These are phyloP conservation scores for Epichloe scottii DNA, from an alignment of 2,329 filamentous ascomycete species.

Conservation along the genomic window DNA sequence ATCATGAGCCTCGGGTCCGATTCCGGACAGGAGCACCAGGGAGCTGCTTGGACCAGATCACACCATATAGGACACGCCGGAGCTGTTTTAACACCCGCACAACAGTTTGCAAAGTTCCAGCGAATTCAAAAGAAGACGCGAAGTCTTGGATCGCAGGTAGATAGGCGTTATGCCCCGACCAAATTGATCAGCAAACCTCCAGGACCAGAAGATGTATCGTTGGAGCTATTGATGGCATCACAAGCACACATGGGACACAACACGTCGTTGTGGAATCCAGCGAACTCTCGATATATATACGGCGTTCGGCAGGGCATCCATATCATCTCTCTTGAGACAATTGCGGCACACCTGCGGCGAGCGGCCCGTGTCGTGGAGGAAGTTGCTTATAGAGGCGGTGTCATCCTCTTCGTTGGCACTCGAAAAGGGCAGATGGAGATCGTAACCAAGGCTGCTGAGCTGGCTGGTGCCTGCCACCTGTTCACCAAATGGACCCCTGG, in stretches of 20 bases:
- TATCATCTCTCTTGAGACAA: conserved; percentile 85
- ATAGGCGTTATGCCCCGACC: conserved; percentile 50
- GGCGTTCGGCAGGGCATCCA: conserved; percentile 80
- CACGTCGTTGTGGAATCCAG: conserved; percentile 86
- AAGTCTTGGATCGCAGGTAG: conserved; percentile 34
- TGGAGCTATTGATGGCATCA: conserved; percentile 80
- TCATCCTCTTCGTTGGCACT: conserved; percentile 86
- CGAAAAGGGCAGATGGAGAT: conserved; percentile 67
- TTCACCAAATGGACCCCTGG: conserved; percentile 92
- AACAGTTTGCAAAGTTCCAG: conserved; percentile 27
- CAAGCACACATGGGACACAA: conserved; percentile 86
- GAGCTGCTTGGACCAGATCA: conserved; percentile 20
- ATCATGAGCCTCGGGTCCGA: conserved; percentile 23
- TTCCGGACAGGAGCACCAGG: conserved; percentile 21
- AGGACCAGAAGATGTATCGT: conserved; percentile 63
- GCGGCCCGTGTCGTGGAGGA: conserved; percentile 87
- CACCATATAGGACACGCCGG: conserved; percentile 21
- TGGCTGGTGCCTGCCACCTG: conserved; percentile 71
- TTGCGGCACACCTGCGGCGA: conserved; percentile 77
- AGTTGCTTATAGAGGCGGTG: conserved; percentile 67
- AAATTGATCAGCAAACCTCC: conserved; percentile 62
- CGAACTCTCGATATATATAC: conserved; percentile 87
- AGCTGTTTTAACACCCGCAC: conserved; percentile 23
- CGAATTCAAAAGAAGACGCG: conserved; percentile 30
- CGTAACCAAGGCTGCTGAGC: conserved; percentile 67